Evolutionary conservation across 805 yeast species (phyloP).

Genomic region (Cyberlindnera subsufficiens): DNA sequence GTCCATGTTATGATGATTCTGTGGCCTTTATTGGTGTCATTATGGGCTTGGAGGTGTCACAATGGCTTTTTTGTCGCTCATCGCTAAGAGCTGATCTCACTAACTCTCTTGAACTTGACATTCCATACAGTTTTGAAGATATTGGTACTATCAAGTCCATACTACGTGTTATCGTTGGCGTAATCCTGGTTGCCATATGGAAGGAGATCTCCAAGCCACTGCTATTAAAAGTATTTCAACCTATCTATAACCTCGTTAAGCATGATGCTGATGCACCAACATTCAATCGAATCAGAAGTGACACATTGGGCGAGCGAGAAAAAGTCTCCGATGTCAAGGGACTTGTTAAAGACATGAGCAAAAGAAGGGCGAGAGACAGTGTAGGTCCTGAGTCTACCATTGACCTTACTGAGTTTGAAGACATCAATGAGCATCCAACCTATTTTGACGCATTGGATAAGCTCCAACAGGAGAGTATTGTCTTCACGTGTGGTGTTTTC

Average conservation of each 20-base stretch:
- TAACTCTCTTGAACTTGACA: slow-evolving; percentile 24
- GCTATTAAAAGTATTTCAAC: slow-evolving; percentile 51
- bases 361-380: slow-evolving; percentile 10
- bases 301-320: slow-evolving; percentile 21
- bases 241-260: slow-evolving; percentile 36
- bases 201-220: slow-evolving; percentile 66
- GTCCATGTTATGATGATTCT: slow-evolving; percentile 95
- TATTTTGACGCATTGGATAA: slow-evolving; percentile 19
- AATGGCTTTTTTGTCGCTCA: slow-evolving; percentile 22
- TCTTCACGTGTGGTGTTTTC: slow-evolving; percentile 40
- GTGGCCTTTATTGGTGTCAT: slow-evolving; percentile 91
- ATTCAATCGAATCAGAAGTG: slow-evolving; percentile 21
- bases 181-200: slow-evolving; percentile 63
- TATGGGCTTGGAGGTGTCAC: slow-evolving; percentile 58
- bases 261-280: slow-evolving; percentile 8
- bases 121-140: slow-evolving; percentile 36
- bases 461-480: slow-evolving; percentile 17
- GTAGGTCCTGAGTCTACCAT: slow-evolving; percentile 23
- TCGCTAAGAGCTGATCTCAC: slow-evolving; percentile 9
- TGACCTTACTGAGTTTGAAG: slow-evolving; percentile 20
- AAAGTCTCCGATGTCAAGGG: slow-evolving; percentile 15
- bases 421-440: slow-evolving; percentile 9
- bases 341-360: slow-evolving; percentile 12
- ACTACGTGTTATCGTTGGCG: slow-evolving; percentile 56
- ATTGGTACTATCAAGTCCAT: slow-evolving; percentile 37